Evolutionary conservation across 441 rosid genomes (phyloP).

Genomic region (Rhodomyrtus psidioides): DNA sequence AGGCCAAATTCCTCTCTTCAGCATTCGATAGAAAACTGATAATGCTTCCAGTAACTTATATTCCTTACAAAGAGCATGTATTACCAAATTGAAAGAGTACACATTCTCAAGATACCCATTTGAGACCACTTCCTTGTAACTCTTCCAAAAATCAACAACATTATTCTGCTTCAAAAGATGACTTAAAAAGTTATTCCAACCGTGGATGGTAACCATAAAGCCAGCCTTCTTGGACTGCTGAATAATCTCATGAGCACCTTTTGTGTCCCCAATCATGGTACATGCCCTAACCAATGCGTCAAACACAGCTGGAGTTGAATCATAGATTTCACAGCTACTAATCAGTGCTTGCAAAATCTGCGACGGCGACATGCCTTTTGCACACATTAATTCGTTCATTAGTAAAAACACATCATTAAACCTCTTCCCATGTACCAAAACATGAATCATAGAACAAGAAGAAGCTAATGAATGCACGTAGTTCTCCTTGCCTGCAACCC

Average conservation of each 20-base stretch:
- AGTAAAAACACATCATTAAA: slow-evolving; percentile 39
- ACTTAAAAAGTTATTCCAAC: slow-evolving; percentile 46
- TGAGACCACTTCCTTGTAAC: slow-evolving; percentile 26
- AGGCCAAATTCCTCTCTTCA: slow-evolving; percentile 54
- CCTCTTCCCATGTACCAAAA: slow-evolving; percentile 34
- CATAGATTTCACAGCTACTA: slow-evolving; percentile 20
- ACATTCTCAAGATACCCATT: slow-evolving; percentile 53
- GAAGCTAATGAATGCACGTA: slow-evolving; percentile 21
- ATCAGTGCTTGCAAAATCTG: slow-evolving; percentile 42
- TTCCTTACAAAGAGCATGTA: slow-evolving; percentile 54
- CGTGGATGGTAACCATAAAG: slow-evolving; percentile 28
- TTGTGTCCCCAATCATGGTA: slow-evolving; percentile 20
- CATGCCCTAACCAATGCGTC: slow-evolving; percentile 54
- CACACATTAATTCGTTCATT: slow-evolving; percentile 32
- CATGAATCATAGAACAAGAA: slow-evolving; percentile 42
- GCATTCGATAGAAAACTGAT: slow-evolving; percentile 42
- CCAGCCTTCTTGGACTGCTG: slow-evolving; percentile 20
- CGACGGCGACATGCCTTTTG: slow-evolving; percentile 27
- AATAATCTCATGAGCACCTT: slow-evolving; percentile 37
- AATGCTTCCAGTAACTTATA: slow-evolving; percentile 33
- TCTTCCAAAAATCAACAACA: slow-evolving; percentile 32
- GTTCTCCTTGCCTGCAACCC: slow-evolving; percentile 27
- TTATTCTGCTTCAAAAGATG: slow-evolving; percentile 38
- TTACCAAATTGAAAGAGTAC: slow-evolving; percentile 47
- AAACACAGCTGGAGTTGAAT: slow-evolving; percentile 28